phyloP scores from a whole-genome alignment of 2,329 filamentous ascomycete species.

The Alternaria alternata region DNA sequence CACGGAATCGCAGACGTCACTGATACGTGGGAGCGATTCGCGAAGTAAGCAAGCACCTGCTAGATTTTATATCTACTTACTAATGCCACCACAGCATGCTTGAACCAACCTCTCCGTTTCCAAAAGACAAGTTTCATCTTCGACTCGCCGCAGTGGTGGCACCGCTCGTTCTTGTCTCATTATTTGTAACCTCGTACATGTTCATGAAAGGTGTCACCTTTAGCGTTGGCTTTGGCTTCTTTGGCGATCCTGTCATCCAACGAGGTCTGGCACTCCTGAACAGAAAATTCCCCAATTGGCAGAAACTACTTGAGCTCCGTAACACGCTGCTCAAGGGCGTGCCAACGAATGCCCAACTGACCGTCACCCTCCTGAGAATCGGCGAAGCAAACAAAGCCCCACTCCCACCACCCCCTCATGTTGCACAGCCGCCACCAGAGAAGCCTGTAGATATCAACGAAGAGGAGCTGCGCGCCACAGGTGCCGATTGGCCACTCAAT shows the following conservation, averaged over 20 bases:
- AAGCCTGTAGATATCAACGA: constrained; percentile 60
- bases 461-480: constrained; percentile 60
- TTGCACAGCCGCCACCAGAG: constrained; percentile 56
- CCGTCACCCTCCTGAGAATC: constrained; percentile 80
- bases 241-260: constrained; percentile 77
- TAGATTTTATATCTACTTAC: neutral
- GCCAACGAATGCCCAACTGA: constrained; percentile 85
- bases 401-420: constrained; percentile 67
- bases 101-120: constrained; percentile 59
- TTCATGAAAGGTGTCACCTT: constrained; percentile 71
- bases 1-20: constrained; percentile 66
- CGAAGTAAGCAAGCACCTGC: constrained; percentile 56
- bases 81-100: constrained; percentile 47
- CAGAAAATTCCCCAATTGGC: constrained; percentile 72
- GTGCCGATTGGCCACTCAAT: constrained; percentile 65
- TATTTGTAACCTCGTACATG: constrained; percentile 60
- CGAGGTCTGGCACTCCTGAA: constrained; percentile 68
- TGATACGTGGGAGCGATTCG: constrained; percentile 71
- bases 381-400: constrained; percentile 84
- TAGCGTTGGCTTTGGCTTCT: constrained; percentile 76
- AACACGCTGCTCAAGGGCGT: constrained; percentile 82
- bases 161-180: constrained; percentile 53
- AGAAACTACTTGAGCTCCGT: constrained; percentile 75
- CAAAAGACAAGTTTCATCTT: constrained; percentile 53
- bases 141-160: constrained; percentile 57